Evolutionary conservation across 2,329 filamentous ascomycete species (phyloP).

Genomic region (Alternaria solani): DNA sequence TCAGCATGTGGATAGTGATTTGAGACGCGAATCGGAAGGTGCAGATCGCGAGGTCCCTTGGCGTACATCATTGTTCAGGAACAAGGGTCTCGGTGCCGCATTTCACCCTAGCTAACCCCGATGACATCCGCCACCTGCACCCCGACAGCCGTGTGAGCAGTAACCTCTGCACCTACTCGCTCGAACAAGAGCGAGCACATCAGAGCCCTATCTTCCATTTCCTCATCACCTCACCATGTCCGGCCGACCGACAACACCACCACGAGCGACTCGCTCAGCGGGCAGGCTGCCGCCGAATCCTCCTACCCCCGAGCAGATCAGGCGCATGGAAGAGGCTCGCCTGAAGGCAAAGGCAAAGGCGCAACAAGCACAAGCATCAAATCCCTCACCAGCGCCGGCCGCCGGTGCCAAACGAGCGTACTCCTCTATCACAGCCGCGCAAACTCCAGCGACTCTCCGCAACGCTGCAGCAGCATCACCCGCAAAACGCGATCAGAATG

Average conservation of each 20-base stretch:
- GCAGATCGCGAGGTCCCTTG: conserved; percentile 34
- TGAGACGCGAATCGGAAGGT: conserved; percentile 16
- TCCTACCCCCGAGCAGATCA: conserved; percentile 68
- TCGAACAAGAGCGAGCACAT: background rate
- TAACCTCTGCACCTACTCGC: background rate
- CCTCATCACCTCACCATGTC: conserved; percentile 37
- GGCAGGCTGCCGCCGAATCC: conserved; percentile 56
- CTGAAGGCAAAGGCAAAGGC: conserved; percentile 86
- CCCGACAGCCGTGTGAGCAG: background rate
- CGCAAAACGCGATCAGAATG: conserved; percentile 46
- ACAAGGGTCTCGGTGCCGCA: conserved; percentile 30
- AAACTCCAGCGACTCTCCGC: conserved; percentile 65
- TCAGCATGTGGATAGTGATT: conserved; percentile 16
- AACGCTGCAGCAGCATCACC: conserved; percentile 66
- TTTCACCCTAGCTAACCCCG: conserved; percentile 8
- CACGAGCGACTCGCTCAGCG: conserved; percentile 49
- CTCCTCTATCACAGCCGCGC: conserved; percentile 66
- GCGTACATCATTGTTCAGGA: conserved; percentile 43
- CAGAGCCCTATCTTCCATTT: background rate
- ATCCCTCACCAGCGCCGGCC: conserved; percentile 38
- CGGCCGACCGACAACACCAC: conserved; percentile 59
- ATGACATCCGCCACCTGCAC: conserved; percentile 24
- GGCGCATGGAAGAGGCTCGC: conserved; percentile 79
- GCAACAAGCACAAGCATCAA: conserved; percentile 51
- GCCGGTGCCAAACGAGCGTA: conserved; percentile 76